These are phyloP conservation scores for Diaporthe sp. DNA, from an alignment of 2,329 filamentous ascomycete genomes.

Conservation along the genomic window DNA sequence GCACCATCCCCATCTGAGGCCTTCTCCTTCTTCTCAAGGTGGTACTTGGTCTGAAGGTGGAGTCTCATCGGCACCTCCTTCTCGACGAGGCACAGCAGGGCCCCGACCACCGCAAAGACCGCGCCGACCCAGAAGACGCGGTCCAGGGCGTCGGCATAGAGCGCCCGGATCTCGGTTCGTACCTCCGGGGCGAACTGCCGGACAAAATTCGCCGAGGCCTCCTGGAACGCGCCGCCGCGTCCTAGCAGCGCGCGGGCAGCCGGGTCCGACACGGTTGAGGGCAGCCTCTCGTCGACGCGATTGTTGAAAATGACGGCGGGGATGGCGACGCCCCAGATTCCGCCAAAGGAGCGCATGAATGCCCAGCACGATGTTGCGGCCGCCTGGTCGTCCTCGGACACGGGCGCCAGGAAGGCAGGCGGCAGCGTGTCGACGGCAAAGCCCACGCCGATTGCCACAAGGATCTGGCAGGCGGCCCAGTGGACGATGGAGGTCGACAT, in stretches of 20 bases:
- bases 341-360: constrained; percentile 60
- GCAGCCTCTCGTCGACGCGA: background rate
- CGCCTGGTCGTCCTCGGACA: constrained; percentile 52
- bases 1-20: background rate
- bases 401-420: constrained; percentile 57
- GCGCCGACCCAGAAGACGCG: constrained; percentile 45
- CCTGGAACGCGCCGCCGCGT: constrained; percentile 45
- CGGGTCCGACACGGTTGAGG: constrained; percentile 22
- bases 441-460: constrained; percentile 57
- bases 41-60: constrained; percentile 42
- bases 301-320: constrained; percentile 57
- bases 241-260: constrained; percentile 33
- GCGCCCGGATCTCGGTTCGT: constrained; percentile 42
- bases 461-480: constrained; percentile 58
- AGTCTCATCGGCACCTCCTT: constrained; percentile 45
- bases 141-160: constrained; percentile 41
- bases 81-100: constrained; percentile 43
- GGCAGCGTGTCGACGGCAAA: constrained; percentile 56
- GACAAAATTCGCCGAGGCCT: constrained; percentile 44
- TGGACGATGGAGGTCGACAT: constrained; percentile 49
- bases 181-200: constrained; percentile 27
- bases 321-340: constrained; percentile 61
- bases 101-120: constrained; percentile 44
- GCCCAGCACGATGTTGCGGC: constrained; percentile 55
- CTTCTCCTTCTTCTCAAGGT: constrained; percentile 40